Evolutionary conservation across 2,329 filamentous ascomycete species (phyloP), one percentile per base, ranked within the genome.

Genomic region (Paecilomyces formosus): DNA sequence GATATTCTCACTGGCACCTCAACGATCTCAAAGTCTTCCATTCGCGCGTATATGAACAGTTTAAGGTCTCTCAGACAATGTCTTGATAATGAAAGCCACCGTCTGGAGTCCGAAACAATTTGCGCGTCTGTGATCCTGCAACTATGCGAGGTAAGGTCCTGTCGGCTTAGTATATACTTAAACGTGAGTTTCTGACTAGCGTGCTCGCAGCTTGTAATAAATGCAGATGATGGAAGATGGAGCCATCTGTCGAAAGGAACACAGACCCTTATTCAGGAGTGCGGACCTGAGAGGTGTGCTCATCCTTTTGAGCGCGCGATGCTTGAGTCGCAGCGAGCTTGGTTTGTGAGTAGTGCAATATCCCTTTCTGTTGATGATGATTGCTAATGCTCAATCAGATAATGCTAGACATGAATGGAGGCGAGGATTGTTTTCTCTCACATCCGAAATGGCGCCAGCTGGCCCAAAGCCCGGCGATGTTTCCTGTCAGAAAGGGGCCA

Each of bases 251-350:
- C 54, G 5, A 57, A 51, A 30, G 61, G 61, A 3, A 55, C 61
- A 18, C 61, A 57, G 45, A 50, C 60, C 13, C 58, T 63, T 12
- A 58, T 63, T 26, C 51, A 61, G 52, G 55, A 60, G 30, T 57
- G 52, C 22, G 61, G 56, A 3, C 55, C 61, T 30, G 35, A 30
- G 13, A n/a, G 49, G 18, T 63, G 59, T 53, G 18, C 22, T 18
- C 9, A 21, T 21, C 54, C 57, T 22, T 63, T 63, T 35, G 61
- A 63, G 28, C 49, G 60, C 18, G 54, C 61, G 3, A 61, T 63
- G 61, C 57, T 63, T 31, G 61, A 63, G 31, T 61, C 61, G 18
- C 61, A 63, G 54, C 53, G 61, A 54, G 61, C 61, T 21, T 63
- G 59, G 51, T 63, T 61, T 59, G 55, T 45, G n/a, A 45, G 39